Conservation (phyloP, 305 asterid species). For the Caryopteris hybrid region DNA sequence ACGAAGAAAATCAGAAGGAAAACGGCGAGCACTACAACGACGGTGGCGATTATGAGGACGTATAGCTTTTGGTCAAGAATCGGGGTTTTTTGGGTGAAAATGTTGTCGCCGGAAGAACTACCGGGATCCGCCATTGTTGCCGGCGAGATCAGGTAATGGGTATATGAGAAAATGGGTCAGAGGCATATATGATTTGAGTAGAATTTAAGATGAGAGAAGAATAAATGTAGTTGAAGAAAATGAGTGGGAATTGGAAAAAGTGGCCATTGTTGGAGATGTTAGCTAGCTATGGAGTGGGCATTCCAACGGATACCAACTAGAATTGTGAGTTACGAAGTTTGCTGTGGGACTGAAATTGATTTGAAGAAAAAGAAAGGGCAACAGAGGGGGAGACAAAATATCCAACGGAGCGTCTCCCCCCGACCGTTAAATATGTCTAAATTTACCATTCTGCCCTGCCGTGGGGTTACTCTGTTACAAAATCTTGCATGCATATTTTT, state of each 20-base stretch:
- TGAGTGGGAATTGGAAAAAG: slow-evolving; percentile 12
- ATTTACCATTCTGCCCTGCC: not conserved
- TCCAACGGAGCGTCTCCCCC: not conserved
- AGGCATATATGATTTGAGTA: too few species aligned
- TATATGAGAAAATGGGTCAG: not conserved
- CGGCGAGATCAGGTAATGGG: slow-evolving; percentile 16
- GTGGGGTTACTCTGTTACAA: too few species aligned
- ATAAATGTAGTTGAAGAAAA: slow-evolving; percentile 10
- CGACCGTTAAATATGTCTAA: not conserved
- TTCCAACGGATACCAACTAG: slow-evolving; percentile 23
- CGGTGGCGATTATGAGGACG: slow-evolving; percentile 49
- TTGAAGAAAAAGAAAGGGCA: slow-evolving; percentile 13
- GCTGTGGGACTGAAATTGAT: not conserved
- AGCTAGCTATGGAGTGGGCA: slow-evolving; percentile 1
- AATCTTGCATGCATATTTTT: too few species aligned
- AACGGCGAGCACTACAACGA: slow-evolving; percentile 33
- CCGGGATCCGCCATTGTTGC: slow-evolving; percentile 48
- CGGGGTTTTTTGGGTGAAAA: slow-evolving; percentile 53
- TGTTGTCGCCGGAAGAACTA: slow-evolving; percentile 20
- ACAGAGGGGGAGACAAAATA: not conserved
- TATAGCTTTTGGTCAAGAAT: slow-evolving; percentile 65
- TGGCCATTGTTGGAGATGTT: slow-evolving; percentile 8
- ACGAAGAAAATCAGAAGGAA: slow-evolving; percentile 38
- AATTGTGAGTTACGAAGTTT: slow-evolving; percentile 9
- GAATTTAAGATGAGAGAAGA: slow-evolving; percentile 9